phyloP scores from a whole-genome alignment of 805 yeast genomes.

The Starmerella scarabaei region DNA sequence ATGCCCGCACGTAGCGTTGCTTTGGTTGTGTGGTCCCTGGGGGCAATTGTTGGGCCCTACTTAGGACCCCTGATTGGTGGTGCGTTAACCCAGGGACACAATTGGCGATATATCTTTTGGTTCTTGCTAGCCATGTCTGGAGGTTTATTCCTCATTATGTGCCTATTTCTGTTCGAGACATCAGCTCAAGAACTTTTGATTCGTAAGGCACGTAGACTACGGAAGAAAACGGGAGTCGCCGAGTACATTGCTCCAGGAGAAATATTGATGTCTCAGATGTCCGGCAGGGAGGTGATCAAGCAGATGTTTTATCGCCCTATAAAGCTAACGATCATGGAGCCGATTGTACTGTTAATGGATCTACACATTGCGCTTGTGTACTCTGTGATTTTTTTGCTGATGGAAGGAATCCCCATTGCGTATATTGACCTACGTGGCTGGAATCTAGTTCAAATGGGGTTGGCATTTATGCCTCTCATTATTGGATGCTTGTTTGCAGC shows the following conservation, averaged over 20 bases:
- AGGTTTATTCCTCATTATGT: constrained; percentile 28
- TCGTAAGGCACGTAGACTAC: constrained; percentile 37
- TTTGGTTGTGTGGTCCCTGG: constrained; percentile 41
- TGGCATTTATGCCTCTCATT: constrained; percentile 35
- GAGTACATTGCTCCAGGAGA: constrained; percentile 16
- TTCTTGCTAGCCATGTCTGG: constrained; percentile 33
- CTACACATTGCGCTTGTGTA: constrained; percentile 41
- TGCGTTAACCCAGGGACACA: constrained; percentile 33
- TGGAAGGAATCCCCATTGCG: constrained; percentile 51
- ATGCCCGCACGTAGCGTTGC: constrained; percentile 35
- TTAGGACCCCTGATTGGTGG: constrained; percentile 48
- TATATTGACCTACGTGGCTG: constrained; percentile 36
- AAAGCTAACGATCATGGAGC: constrained; percentile 39
- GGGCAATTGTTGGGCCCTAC: constrained; percentile 43
- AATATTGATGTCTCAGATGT: constrained; percentile 2
- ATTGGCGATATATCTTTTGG: constrained; percentile 48
- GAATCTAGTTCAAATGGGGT: constrained; percentile 36
- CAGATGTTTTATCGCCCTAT: constrained; percentile 29
- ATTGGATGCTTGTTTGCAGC: constrained; percentile 37
- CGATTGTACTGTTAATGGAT: constrained; percentile 43
- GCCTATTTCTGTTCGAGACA: constrained; percentile 39
- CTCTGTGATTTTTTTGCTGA: constrained; percentile 42
- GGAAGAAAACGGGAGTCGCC: constrained; percentile 31
- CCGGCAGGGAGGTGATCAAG: constrained; percentile 4
- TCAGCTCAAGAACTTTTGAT: constrained; percentile 34